Conservation (phyloP, 225 moss, liverwort and hornwort species). For the Lunularia cruciata region DNA sequence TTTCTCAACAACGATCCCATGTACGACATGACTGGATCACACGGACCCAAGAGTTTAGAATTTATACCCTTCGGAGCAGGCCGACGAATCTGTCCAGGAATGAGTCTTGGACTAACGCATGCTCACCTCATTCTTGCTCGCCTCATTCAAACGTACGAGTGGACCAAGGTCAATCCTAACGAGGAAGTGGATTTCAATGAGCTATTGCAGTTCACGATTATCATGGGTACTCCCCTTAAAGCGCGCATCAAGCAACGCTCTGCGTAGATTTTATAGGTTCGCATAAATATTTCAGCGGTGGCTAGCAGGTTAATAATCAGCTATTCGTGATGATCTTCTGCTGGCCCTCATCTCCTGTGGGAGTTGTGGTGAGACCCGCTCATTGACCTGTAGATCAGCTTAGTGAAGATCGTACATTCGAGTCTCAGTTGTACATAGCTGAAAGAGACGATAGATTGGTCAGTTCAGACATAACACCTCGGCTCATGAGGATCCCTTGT, state of each 20-base stretch:
- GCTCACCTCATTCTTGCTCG: constrained; percentile 37
- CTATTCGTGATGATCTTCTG: no score
- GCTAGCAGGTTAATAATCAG: no score
- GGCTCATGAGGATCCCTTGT: no score
- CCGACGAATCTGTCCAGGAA: constrained; percentile 37
- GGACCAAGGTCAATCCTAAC: constrained; percentile 17
- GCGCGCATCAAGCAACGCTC: constrained; percentile 27
- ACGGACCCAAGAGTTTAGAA: constrained; percentile 27
- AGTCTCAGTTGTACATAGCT: no score
- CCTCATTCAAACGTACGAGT: constrained; percentile 29
- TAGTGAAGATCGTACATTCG: no score
- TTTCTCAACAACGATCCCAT: constrained; percentile 18
- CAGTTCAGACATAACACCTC: no score
- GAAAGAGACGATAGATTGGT: no score
- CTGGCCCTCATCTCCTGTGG: no score
- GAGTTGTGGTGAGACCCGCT: no score
- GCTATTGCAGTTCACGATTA: constrained; percentile 23
- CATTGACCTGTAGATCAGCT: no score
- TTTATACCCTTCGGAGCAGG: constrained; percentile 40
- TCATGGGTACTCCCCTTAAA: constrained; percentile 27
- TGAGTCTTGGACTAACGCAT: constrained; percentile 37
- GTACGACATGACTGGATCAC: constrained; percentile 37
- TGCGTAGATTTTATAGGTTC: neutral
- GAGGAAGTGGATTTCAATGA: constrained; percentile 33
- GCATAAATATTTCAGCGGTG: no score